Evolutionary conservation across 2,329 filamentous ascomycete genomes (phyloP).

Genomic region (Alternaria sp.): DNA sequence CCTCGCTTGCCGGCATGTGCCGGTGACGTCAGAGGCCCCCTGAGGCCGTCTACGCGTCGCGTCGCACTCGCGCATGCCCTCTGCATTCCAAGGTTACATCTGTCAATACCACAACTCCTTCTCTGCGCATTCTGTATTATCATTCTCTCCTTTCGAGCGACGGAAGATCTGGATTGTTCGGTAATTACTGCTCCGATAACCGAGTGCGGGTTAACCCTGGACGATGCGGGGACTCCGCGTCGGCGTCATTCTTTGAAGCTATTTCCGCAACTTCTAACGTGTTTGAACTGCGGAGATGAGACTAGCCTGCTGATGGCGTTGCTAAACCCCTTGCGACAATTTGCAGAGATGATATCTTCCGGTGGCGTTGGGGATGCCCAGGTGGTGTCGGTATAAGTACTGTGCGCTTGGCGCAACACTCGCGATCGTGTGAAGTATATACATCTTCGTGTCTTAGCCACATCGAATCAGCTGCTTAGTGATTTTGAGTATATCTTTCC

Average conservation of each 20-base stretch:
- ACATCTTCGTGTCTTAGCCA: background rate
- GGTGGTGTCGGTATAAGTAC: background rate
- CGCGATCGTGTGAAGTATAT: background rate
- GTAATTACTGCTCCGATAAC: conserved; percentile 3
- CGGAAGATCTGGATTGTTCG: conserved; percentile 13
- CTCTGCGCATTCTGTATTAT: too few relatives aligned
- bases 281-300: background rate
- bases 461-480: background rate
- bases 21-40: background rate
- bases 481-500: background rate
- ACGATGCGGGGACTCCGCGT: conserved; percentile 18
- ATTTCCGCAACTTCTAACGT: background rate
- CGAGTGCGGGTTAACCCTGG: background rate
- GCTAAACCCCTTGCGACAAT: background rate
- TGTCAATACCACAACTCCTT: too few relatives aligned
- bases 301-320: background rate
- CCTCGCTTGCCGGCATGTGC: background rate
- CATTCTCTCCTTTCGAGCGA: background rate
- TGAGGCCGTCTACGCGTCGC: too few relatives aligned
- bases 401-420: background rate
- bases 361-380: background rate
- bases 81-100: too few relatives aligned
- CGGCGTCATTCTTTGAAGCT: background rate
- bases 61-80: too few relatives aligned
- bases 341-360: background rate